These are phyloP conservation scores for Cardamine occulta DNA, from an alignment of 345 rosid species.

Conservation along the genomic window DNA sequence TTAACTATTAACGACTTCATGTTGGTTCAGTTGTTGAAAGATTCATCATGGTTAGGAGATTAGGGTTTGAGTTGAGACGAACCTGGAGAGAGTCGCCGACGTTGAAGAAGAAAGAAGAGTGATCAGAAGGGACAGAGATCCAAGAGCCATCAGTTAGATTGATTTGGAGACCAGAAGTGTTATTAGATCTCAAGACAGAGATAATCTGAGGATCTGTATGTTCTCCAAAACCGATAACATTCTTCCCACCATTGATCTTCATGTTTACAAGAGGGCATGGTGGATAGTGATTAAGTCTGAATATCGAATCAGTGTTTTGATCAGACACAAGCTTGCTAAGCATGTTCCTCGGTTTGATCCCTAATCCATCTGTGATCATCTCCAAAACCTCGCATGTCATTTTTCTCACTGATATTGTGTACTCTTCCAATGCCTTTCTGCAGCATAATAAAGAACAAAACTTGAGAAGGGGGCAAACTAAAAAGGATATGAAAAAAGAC, in stretches of 20 bases:
- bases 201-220: slow-evolving; percentile 94
- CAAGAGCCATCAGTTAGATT: slow-evolving; percentile 64
- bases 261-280: slow-evolving; percentile 44
- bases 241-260: slow-evolving; percentile 25
- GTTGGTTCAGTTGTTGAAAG: no score
- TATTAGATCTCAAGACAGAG: slow-evolving; percentile 80
- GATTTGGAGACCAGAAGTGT: slow-evolving; percentile 84
- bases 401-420: slow-evolving; percentile 59
- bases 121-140: slow-evolving; percentile 83
- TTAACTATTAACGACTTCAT: no score
- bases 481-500: neutral
- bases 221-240: slow-evolving; percentile 78
- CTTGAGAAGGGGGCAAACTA: neutral
- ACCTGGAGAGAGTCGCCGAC: slow-evolving; percentile 90
- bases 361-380: slow-evolving; percentile 73
- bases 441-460: slow-evolving; percentile 15
- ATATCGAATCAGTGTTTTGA: slow-evolving; percentile 65
- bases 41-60: no score
- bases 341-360: slow-evolving; percentile 57
- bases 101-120: slow-evolving; percentile 72
- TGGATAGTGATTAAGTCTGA: slow-evolving; percentile 85
- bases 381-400: slow-evolving; percentile 75
- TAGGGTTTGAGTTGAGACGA: neutral
- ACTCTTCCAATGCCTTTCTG: slow-evolving; percentile 67
- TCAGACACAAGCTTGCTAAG: slow-evolving; percentile 73